phyloP scores from a whole-genome alignment of 2,329 filamentous ascomycete genomes.

The Colletotrichum tabaci region DNA sequence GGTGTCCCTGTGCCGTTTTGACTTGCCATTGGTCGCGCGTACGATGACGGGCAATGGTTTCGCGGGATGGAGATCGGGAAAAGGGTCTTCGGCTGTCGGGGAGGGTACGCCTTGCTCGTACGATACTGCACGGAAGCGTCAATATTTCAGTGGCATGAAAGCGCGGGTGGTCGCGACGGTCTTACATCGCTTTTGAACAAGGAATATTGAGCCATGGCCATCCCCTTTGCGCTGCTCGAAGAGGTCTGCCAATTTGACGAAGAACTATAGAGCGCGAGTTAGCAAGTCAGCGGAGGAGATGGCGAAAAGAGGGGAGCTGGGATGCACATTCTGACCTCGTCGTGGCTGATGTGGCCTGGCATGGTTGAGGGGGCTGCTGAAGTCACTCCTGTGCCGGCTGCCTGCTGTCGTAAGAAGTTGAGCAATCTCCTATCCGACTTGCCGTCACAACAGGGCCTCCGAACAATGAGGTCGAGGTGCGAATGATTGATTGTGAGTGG shows the following conservation, averaged over 20 bases:
- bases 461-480: neutral
- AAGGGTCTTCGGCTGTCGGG: constrained; percentile 60
- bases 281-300: neutral
- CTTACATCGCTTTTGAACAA: constrained; percentile 84
- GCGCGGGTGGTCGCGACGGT: constrained; percentile 15
- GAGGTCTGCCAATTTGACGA: constrained; percentile 76
- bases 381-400: neutral
- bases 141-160: constrained; percentile 8
- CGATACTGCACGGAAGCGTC: constrained; percentile 54
- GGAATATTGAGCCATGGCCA: constrained; percentile 80
- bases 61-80: constrained; percentile 73
- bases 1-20: constrained; percentile 67
- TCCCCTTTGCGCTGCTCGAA: constrained; percentile 77
- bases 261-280: constrained; percentile 72
- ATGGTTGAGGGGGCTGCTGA: constrained; percentile 47
- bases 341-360: constrained; percentile 68
- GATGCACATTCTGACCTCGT: constrained; percentile 63
- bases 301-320: constrained; percentile 6
- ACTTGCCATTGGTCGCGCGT: constrained; percentile 86
- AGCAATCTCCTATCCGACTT: neutral
- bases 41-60: constrained; percentile 81
- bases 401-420: neutral
- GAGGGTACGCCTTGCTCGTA: constrained; percentile 60
- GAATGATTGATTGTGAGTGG: neutral
- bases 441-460: neutral